Evolutionary conservation across 345 rosid species (phyloP).

Genomic region (Capsella bursapastoris): DNA sequence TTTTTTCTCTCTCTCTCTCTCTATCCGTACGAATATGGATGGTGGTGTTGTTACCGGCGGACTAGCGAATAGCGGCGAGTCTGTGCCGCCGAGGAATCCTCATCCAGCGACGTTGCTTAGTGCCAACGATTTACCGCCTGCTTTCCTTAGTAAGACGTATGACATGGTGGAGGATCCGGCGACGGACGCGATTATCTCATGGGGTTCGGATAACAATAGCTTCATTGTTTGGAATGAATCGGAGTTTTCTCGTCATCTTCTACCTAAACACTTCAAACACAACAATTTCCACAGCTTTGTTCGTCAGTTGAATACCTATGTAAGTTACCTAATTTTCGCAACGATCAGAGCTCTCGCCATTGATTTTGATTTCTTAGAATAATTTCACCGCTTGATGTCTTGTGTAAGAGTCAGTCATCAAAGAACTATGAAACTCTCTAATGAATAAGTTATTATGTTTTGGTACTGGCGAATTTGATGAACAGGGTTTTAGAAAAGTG

Average conservation of each 20-base stretch:
- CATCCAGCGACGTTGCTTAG: slow-evolving; percentile 55
- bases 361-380: not conserved
- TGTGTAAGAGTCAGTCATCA: not conserved
- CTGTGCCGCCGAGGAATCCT: slow-evolving; percentile 39
- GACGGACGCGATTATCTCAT: slow-evolving; percentile 75
- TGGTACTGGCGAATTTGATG: slow-evolving; percentile 10
- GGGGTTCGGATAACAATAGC: slow-evolving; percentile 82
- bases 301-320: slow-evolving; percentile 88
- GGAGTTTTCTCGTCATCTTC: slow-evolving; percentile 76
- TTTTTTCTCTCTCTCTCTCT: not conserved
- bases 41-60: slow-evolving; percentile 32
- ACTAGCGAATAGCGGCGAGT: slow-evolving; percentile 30
- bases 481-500: slow-evolving; percentile 49
- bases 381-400: not conserved
- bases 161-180: slow-evolving; percentile 92
- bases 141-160: slow-evolving; percentile 89
- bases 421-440: not conserved
- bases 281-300: slow-evolving; percentile 93
- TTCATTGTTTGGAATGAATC: slow-evolving; percentile 90
- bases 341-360: not conserved
- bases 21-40: slow-evolving; percentile 17
- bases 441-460: not conserved
- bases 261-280: slow-evolving; percentile 90
- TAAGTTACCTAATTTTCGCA: slow-evolving; percentile 37
- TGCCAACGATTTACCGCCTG: slow-evolving; percentile 65